Evolutionary conservation across 441 rosid species (phyloP), one percentile per base, ranked within the genome.

Genomic region (Raphanus hybrid): DNA sequence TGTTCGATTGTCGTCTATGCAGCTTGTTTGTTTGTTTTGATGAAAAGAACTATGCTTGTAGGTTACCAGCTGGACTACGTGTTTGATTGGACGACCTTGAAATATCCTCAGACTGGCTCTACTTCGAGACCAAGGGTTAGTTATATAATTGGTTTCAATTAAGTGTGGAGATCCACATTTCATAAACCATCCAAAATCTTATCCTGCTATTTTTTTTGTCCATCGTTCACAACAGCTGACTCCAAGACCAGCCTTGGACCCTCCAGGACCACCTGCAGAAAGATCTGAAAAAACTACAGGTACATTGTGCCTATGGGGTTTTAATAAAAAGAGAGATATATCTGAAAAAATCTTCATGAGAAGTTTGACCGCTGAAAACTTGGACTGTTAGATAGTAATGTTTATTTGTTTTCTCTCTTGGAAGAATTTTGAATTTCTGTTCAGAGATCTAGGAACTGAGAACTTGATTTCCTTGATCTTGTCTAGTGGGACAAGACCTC

Each of bases 261-360:
- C 75, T 71, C 70, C 77, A 32, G 97, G 89, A 61, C 82, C 88
- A 70, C 83, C 94, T 78, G 88, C 87, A 14, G 97, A 91, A 76
- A 90, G 85, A 85, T 41, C 76, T 27, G 97, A 89, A 73, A 89
- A 85, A 78, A 91, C 92, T 64, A 78, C 88, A 88, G 98, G 98
- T 92, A 32, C 60, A n/a, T 63, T 73, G 52, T 14, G 6, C 10
- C 3, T n/a, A 15, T 48, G 54, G 54, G 54, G 54, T 48, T n/a
- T 48, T n/a, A 48, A 48, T 48, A 10, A 41, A 41, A 41, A 41
- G 48, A 52, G n/a, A 41, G n/a, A n/a, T n/a, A n/a, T n/a, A n/a
- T n/a, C n/a, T n/a, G n/a, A n/a, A n/a, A n/a, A n/a, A n/a, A n/a
- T n/a, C n/a, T n/a, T n/a, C n/a, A n/a, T n/a, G n/a, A 43, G 50